phyloP scores from a whole-genome alignment of 805 yeast species.

The Monosporozyma aerobia region DNA sequence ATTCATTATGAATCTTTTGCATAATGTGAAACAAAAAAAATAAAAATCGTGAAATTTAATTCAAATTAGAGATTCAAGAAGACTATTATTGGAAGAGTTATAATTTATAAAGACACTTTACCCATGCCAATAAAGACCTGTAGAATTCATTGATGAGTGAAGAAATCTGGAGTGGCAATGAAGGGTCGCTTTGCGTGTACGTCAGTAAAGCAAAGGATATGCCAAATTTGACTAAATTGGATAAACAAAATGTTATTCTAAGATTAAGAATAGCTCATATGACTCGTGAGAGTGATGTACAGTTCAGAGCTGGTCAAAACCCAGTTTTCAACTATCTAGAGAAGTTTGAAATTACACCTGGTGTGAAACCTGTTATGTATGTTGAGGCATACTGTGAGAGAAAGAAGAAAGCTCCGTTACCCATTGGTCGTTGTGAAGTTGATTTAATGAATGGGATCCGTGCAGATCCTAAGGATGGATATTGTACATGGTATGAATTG shows the following conservation, averaged over 20 bases:
- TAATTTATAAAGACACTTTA: neutral
- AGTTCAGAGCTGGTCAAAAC: constrained; percentile 86
- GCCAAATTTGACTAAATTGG: constrained; percentile 76
- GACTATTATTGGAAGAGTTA: neutral
- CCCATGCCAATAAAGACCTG: no score
- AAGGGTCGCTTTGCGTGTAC: constrained; percentile 59
- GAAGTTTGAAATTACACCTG: constrained; percentile 55
- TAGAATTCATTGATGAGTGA: constrained; percentile 17
- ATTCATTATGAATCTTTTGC: neutral
- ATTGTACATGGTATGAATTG: constrained; percentile 77
- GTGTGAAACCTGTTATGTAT: constrained; percentile 52
- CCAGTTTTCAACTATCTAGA: constrained; percentile 81
- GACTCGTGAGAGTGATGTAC: constrained; percentile 70
- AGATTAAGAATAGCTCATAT: constrained; percentile 71
- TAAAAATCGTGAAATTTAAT: neutral
- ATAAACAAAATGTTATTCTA: constrained; percentile 90
- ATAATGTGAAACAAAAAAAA: neutral
- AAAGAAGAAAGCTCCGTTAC: constrained; percentile 78
- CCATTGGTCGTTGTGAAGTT: constrained; percentile 74
- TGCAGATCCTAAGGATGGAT: constrained; percentile 62
- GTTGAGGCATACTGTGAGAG: constrained; percentile 62
- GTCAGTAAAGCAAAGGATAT: constrained; percentile 76
- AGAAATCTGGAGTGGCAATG: constrained; percentile 25
- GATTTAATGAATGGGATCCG: constrained; percentile 67
- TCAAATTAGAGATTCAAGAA: neutral